Evolutionary conservation across 139 green algal genomes (phyloP).

Genomic region (Eudorina sp.): DNA sequence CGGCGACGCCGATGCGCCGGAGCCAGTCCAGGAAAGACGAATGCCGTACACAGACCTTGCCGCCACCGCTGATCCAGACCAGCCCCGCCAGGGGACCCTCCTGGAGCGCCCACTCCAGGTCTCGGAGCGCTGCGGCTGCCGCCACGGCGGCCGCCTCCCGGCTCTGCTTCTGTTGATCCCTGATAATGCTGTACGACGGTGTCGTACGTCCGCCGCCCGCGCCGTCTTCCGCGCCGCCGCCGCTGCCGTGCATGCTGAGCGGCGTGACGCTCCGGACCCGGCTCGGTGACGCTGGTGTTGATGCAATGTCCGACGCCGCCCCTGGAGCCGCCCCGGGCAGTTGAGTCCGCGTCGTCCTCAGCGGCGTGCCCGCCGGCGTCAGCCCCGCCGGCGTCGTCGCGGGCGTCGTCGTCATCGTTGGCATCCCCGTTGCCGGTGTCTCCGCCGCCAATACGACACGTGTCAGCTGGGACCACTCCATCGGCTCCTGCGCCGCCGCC

Average conservation of each 20-base stretch:
- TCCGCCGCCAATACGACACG: background rate
- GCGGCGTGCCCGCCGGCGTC: background rate
- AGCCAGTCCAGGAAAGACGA: slow-evolving; percentile 34
- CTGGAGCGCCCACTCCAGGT: slow-evolving; percentile 40
- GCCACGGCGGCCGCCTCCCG: background rate
- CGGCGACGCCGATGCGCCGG: background rate
- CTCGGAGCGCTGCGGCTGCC: background rate
- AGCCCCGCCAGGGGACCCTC: slow-evolving; percentile 33
- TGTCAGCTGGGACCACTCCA: slow-evolving; percentile 1
- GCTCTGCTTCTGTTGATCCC: background rate
- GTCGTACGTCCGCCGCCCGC: no score
- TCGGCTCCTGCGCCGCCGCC: slow-evolving; percentile 29
- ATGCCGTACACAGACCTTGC: slow-evolving; percentile 9
- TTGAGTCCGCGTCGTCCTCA: background rate
- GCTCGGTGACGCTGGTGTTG: background rate
- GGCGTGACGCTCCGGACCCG: background rate
- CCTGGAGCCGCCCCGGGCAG: background rate
- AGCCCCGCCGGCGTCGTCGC: background rate
- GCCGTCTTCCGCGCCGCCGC: background rate
- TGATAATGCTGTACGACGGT: no score
- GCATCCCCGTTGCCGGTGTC: background rate
- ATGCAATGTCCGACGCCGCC: background rate
- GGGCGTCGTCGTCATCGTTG: background rate
- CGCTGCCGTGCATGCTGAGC: slow-evolving; percentile 1
- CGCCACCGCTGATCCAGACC: background rate